Evolutionary conservation across 2,329 filamentous ascomycete genomes (phyloP).

Genomic region (Aplosporella prunicola): DNA sequence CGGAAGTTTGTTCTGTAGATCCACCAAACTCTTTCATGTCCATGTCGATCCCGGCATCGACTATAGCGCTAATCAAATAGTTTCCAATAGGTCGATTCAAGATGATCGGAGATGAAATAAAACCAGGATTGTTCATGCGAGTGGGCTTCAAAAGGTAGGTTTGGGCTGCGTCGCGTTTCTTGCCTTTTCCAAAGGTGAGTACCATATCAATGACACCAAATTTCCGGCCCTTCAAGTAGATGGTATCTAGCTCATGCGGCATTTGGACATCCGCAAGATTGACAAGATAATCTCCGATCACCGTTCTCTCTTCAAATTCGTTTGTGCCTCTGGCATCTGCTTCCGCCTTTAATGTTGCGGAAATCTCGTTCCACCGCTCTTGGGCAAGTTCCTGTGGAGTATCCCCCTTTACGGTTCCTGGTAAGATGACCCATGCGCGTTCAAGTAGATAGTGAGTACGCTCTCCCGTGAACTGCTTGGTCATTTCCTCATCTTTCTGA

Average conservation of each 20-base stretch:
- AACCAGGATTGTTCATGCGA: background rate
- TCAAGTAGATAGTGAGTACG: constrained; percentile 32
- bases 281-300: constrained; percentile 30
- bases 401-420: constrained; percentile 18
- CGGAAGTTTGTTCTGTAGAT: background rate
- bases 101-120: background rate
- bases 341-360: constrained; percentile 23
- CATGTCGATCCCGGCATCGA: background rate
- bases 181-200: constrained; percentile 12
- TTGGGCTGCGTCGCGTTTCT: constrained; percentile 3
- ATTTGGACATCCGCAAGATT: constrained; percentile 29
- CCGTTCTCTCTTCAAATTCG: constrained; percentile 21
- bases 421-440: constrained; percentile 35
- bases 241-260: constrained; percentile 23
- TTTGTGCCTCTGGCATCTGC: constrained; percentile 26
- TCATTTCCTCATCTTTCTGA: constrained; percentile 13
- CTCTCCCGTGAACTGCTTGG: constrained; percentile 30
- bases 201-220: constrained; percentile 32
- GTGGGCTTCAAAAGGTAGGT: constrained; percentile 1
- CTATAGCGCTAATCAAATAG: too few relatives aligned
- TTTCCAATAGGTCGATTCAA: too few relatives aligned
- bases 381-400: constrained; percentile 14
- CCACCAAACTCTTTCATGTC: background rate
- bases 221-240: constrained; percentile 23
- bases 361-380: constrained; percentile 29